A percentile compares a stretch with the other conserved stretches of the same genome.
Conservation (phyloP, 768 basidiomycete genomes). For the Gautieria morchelliformis region DNA sequence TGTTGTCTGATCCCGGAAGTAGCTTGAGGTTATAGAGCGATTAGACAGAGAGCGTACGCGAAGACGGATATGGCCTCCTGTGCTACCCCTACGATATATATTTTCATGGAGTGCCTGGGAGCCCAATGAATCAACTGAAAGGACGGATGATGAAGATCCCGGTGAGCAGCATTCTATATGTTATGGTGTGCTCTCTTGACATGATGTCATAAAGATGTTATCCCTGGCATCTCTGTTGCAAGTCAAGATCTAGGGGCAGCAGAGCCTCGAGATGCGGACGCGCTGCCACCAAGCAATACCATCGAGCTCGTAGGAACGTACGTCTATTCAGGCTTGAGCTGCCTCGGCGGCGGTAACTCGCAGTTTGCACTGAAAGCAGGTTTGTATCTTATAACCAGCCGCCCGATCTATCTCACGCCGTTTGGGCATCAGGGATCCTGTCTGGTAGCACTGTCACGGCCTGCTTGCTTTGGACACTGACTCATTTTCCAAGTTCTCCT, state of each 20-base stretch:
- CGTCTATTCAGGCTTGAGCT: conserved; percentile 30
- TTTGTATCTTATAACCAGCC: neutral
- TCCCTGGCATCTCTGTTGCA: conserved; percentile 42
- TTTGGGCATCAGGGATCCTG: conserved; percentile 23
- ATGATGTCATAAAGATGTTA: conserved; percentile 28
- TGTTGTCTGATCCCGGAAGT: neutral
- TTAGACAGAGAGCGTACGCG: conserved; percentile 40
- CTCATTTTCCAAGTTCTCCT: conserved; percentile 35
- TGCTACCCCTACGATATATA: conserved; percentile 22
- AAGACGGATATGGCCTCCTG: conserved; percentile 51
- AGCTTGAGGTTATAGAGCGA: conserved; percentile 50
- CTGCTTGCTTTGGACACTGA: neutral
- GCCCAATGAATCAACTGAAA: conserved; percentile 32
- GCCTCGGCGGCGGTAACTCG: conserved; percentile 46
- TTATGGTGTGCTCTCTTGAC: neutral
- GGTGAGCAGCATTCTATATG: conserved; percentile 18
- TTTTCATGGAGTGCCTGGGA: conserved; percentile 38
- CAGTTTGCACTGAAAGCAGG: conserved; percentile 68
- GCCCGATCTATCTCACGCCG: neutral
- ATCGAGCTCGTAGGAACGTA: conserved; percentile 43
- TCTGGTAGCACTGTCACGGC: conserved; percentile 32
- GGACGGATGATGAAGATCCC: conserved; percentile 63
- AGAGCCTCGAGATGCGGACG: conserved; percentile 59
- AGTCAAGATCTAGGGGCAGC: conserved; percentile 47
- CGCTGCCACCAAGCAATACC: conserved; percentile 53